Conservation (phyloP, 106 monocot genomes). For the Gastrodia elata region DNA sequence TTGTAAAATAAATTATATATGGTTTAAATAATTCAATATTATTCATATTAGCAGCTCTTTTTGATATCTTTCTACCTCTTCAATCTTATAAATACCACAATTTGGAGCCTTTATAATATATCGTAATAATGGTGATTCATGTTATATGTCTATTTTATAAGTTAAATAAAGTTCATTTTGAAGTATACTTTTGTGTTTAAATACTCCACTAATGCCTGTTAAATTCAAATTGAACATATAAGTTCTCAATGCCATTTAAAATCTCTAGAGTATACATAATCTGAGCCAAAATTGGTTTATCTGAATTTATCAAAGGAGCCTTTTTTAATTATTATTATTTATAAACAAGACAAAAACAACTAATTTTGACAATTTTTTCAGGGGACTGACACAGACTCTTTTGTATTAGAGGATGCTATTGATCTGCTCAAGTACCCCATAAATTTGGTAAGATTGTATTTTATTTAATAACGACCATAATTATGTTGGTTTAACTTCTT, state of each 20-base stretch:
- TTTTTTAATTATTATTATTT: background rate
- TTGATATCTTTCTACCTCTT: background rate
- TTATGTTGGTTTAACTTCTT: background rate
- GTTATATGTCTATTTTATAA: too few relatives aligned
- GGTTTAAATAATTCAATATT: background rate
- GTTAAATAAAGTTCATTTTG: too few relatives aligned
- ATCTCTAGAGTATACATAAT: too few relatives aligned
- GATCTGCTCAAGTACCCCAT: constrained; percentile 53
- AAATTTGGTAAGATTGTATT: constrained; percentile 31
- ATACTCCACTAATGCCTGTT: too few relatives aligned
- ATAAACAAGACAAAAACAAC: background rate
- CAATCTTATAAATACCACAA: background rate
- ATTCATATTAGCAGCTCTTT: background rate
- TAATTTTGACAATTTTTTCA: background rate
- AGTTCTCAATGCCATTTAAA: too few relatives aligned
- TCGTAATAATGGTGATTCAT: too few relatives aligned
- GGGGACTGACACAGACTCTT: constrained; percentile 15
- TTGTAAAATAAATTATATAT: background rate
- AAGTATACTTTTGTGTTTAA: too few relatives aligned
- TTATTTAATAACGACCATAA: background rate
- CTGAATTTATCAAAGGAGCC: too few relatives aligned
- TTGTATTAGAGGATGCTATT: constrained; percentile 55
- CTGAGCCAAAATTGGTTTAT: too few relatives aligned
- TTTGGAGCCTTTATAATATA: background rate
- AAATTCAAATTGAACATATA: too few relatives aligned